These are phyloP conservation scores for Mimosa bimucronata DNA, from an alignment of 306 rosid genomes.

Conservation along the genomic window DNA sequence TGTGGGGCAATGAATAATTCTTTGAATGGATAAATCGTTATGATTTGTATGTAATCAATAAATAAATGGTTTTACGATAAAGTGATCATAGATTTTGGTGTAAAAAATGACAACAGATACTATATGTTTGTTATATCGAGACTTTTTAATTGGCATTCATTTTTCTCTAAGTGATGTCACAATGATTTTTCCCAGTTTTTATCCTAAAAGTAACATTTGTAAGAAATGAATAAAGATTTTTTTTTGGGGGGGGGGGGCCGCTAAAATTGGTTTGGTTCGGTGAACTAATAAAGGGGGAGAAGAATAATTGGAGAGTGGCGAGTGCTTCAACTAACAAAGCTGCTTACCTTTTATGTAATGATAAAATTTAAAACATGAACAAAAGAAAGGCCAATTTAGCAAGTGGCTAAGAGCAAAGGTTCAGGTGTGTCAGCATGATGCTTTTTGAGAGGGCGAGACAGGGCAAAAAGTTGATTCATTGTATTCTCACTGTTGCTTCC, in stretches of 20 bases:
- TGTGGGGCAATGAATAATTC: too few species aligned
- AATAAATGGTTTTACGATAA: too few species aligned
- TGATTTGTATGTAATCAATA: too few species aligned
- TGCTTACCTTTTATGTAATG: conserved; percentile 14
- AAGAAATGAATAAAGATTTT: neutral
- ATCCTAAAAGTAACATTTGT: neutral
- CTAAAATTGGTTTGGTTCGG: conserved; percentile 2
- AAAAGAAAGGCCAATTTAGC: neutral
- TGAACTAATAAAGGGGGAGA: conserved; percentile 30
- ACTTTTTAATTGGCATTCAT: too few species aligned
- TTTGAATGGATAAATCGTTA: too few species aligned
- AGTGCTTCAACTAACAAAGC: conserved; percentile 12
- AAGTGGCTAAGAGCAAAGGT: conserved; percentile 21
- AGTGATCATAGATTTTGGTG: too few species aligned
- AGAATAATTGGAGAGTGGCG: conserved; percentile 49
- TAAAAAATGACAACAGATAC: too few species aligned
- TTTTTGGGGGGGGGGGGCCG: too few species aligned
- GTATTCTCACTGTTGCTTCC: conserved; percentile 52
- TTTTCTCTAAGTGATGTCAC: too few species aligned
- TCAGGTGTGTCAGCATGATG: conserved; percentile 66
- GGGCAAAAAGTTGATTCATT: conserved; percentile 46
- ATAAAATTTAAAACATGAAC: neutral
- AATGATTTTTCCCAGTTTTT: too few species aligned
- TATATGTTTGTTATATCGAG: too few species aligned
- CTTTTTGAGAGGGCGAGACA: conserved; percentile 50